Percentiles rank a stretch among this genome's conserved stretches.
These are phyloP conservation scores for Iris macrosiphon DNA, from an alignment of 106 monocot species.

Conservation along the genomic window DNA sequence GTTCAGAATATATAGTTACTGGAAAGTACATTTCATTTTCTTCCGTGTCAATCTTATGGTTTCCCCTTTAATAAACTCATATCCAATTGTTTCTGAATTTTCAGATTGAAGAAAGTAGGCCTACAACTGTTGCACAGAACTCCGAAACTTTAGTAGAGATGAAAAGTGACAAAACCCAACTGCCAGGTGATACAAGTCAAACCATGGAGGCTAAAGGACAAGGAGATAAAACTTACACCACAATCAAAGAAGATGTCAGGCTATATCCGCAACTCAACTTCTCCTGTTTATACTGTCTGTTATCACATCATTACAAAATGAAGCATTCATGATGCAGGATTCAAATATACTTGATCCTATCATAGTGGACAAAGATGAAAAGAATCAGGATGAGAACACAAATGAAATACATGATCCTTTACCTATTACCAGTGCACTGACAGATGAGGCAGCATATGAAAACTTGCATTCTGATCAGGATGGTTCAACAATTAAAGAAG, in stretches of 20 bases:
- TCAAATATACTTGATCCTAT: not conserved
- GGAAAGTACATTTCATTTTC: not conserved
- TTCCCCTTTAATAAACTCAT: not conserved
- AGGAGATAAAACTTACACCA: too few species aligned
- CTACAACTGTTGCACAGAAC: not conserved
- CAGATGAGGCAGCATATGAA: not conserved
- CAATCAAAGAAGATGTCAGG: slow-evolving; percentile 7
- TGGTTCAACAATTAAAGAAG: not conserved
- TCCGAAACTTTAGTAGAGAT: not conserved
- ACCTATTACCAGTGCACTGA: not conserved
- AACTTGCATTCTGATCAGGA: not conserved
- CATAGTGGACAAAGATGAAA: not conserved
- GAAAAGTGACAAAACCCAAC: not conserved
- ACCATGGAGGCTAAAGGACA: not conserved
- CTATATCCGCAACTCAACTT: too few species aligned
- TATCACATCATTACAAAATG: not conserved
- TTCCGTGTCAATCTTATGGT: not conserved
- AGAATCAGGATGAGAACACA: not conserved
- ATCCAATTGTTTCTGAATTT: not conserved
- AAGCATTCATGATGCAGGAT: not conserved
- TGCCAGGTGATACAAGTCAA: not conserved
- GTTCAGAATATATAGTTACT: slow-evolving; percentile 1
- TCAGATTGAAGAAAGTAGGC: not conserved
- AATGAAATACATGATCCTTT: not conserved
- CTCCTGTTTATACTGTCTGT: not conserved